Conservation (phyloP, 148 eudicot species). For the Arbutus unedo region DNA sequence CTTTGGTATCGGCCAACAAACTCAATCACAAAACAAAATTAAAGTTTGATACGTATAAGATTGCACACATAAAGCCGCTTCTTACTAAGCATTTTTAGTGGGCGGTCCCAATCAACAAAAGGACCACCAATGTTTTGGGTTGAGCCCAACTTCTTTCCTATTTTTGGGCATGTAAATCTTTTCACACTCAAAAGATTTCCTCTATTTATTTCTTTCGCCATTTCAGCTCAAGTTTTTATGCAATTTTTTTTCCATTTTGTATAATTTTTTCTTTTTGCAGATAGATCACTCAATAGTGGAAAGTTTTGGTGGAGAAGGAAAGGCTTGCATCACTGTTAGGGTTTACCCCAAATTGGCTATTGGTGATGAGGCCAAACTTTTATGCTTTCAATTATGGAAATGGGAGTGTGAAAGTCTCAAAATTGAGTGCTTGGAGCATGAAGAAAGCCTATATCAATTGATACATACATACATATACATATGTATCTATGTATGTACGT, state of each 20-base stretch:
- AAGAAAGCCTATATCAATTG: slow-evolving; percentile 34
- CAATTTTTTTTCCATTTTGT: not conserved
- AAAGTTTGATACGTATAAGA: too few relatives aligned
- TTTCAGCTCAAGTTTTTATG: not conserved
- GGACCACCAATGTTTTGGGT: not conserved
- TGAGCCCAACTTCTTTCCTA: not conserved
- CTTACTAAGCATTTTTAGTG: not conserved
- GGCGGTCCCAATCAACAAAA: not conserved
- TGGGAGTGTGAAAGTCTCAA: slow-evolving; percentile 35
- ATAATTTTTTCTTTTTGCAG: slow-evolving; percentile 23
- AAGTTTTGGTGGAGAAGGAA: slow-evolving; percentile 60
- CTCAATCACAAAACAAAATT: too few relatives aligned
- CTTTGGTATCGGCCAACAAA: too few relatives aligned
- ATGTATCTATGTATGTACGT: too few relatives aligned
- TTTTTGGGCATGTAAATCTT: not conserved
- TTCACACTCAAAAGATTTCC: not conserved
- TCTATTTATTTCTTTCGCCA: not conserved
- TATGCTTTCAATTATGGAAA: slow-evolving; percentile 59
- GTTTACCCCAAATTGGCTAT: slow-evolving; percentile 62
- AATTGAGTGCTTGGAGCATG: slow-evolving; percentile 57
- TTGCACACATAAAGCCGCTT: too few relatives aligned
- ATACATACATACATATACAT: not conserved
- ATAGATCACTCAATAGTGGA: slow-evolving; percentile 67
- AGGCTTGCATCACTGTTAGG: slow-evolving; percentile 56
- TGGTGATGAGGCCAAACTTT: slow-evolving; percentile 37